Conservation (phyloP, 257 asterid species). For the Anisodus acutangulus region DNA sequence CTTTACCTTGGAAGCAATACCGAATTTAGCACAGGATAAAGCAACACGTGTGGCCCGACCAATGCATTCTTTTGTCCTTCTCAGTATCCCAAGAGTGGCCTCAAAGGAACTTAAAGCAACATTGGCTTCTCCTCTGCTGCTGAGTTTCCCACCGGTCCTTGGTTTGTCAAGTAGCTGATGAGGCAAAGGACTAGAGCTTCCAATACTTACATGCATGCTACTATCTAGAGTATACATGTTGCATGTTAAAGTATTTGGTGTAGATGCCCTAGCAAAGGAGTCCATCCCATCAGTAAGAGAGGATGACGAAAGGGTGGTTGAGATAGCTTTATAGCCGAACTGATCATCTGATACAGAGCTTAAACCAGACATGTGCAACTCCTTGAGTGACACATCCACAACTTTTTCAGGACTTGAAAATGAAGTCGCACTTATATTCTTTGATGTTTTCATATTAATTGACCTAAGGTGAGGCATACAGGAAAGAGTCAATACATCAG, state of each 20-base stretch:
- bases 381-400: conserved; percentile 36
- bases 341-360: conserved; percentile 48
- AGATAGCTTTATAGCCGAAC: conserved; percentile 52
- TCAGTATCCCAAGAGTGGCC: conserved; percentile 64
- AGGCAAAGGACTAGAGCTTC: conserved; percentile 57
- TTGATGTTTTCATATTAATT: conserved; percentile 42
- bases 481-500: conserved; percentile 12
- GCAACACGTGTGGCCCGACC: conserved; percentile 83
- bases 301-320: conserved; percentile 58
- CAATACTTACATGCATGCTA: conserved; percentile 48
- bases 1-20: conserved; percentile 83
- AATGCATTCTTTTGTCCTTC: conserved; percentile 87
- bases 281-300: conserved; percentile 64
- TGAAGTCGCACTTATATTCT: conserved; percentile 42
- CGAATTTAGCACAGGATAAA: conserved; percentile 81
- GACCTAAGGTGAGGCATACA: conserved; percentile 43
- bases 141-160: conserved; percentile 56
- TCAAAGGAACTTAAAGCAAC: conserved; percentile 69
- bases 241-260: conserved; percentile 57
- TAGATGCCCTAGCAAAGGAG: conserved; percentile 55
- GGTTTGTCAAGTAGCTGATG: conserved; percentile 56
- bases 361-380: conserved; percentile 43
- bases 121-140: conserved; percentile 59
- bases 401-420: conserved; percentile 51
- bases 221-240: conserved; percentile 54